A percentile compares a stretch with the other conserved stretches of the same genome.
Evolutionary conservation across 2,329 filamentous ascomycete genomes (phyloP).

Genomic region (Colletotrichum acutatum): DNA sequence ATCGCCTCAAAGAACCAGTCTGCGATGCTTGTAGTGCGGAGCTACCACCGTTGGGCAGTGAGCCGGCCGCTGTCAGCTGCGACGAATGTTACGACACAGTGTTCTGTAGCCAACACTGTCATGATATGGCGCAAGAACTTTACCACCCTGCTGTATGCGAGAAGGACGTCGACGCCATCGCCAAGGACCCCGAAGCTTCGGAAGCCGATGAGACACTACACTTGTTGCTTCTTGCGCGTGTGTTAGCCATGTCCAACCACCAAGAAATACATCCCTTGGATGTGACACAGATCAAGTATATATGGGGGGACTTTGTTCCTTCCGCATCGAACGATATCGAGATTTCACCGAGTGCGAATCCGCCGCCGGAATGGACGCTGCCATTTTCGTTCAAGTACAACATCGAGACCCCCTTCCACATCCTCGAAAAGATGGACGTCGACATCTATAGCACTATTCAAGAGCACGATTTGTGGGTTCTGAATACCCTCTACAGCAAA

Average conservation of each 20-base stretch:
- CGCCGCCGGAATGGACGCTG: conserved; percentile 73
- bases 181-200: conserved; percentile 69
- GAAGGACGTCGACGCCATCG: conserved; percentile 72
- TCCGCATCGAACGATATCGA: conserved; percentile 63
- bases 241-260: conserved; percentile 71
- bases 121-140: conserved; percentile 64
- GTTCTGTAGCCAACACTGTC: conserved; percentile 72
- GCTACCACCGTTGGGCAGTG: conserved; percentile 68
- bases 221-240: conserved; percentile 69
- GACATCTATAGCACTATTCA: conserved; percentile 73
- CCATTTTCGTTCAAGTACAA: conserved; percentile 84
- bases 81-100: conserved; percentile 73
- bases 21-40: conserved; percentile 90
- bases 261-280: conserved; percentile 72
- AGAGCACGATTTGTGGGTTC: conserved; percentile 80
- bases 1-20: conserved; percentile 84
- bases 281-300: conserved; percentile 72
- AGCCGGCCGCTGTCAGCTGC: conserved; percentile 64
- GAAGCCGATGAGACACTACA: conserved; percentile 72
- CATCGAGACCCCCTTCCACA: conserved; percentile 78
- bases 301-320: conserved; percentile 75
- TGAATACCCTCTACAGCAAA: conserved; percentile 93
- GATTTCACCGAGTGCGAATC: conserved; percentile 62
- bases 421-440: conserved; percentile 86
- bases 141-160: conserved; percentile 76